Evolutionary conservation across 1,284 basidiomycete species (phyloP).

Genomic region (Ustilago trichophora): DNA sequence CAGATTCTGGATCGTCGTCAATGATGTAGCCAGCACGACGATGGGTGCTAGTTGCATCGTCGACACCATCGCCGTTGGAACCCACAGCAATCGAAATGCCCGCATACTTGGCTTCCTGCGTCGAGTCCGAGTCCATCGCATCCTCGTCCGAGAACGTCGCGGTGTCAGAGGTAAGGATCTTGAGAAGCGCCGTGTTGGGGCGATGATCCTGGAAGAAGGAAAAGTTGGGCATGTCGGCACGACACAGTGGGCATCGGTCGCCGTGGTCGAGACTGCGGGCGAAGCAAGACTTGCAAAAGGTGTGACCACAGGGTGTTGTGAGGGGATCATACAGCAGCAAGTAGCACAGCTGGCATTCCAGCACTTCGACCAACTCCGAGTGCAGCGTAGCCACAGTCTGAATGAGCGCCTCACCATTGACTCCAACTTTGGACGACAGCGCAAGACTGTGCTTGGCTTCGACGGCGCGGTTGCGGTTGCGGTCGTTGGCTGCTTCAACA

Average conservation of each 20-base stretch:
- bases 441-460: conserved; percentile 38
- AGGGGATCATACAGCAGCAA: conserved; percentile 82
- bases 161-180: conserved; percentile 47
- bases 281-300: conserved; percentile 88
- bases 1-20: conserved; percentile 38
- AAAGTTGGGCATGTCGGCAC: conserved; percentile 78
- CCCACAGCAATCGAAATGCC: conserved; percentile 22
- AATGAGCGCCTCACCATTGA: conserved; percentile 37
- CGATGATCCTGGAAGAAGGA: conserved; percentile 80
- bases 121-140: conserved; percentile 24
- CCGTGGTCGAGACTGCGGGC: conserved; percentile 88
- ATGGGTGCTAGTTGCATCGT: neutral
- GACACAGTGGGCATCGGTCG: conserved; percentile 82
- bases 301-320: conserved; percentile 93
- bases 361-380: conserved; percentile 74
- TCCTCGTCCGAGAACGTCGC: conserved; percentile 45
- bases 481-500: neutral
- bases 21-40: conserved; percentile 16
- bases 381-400: conserved; percentile 49
- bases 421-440: conserved; percentile 21
- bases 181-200: conserved; percentile 42
- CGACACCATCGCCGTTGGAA: neutral
- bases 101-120: conserved; percentile 25
- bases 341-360: conserved; percentile 91
- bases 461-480: neutral